Evolutionary conservation across 1,284 basidiomycete species (phyloP).

Genomic region (Sutorius eximius): DNA sequence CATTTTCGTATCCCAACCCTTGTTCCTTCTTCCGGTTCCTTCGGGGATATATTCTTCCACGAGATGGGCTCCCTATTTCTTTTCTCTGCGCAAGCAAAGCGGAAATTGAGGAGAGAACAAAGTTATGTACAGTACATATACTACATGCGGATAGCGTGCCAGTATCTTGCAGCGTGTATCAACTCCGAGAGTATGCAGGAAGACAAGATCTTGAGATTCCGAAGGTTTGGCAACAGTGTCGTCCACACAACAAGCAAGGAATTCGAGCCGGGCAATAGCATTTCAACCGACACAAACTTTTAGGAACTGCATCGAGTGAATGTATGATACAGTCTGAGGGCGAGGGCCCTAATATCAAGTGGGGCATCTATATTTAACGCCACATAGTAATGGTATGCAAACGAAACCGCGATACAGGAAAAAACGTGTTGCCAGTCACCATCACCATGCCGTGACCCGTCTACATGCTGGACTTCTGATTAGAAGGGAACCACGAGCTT

Average conservation of each 20-base stretch:
- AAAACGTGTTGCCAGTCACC: too few species aligned
- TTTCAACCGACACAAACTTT: background rate
- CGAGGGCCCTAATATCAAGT: background rate
- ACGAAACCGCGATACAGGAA: background rate
- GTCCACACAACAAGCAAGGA: background rate
- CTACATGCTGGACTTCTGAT: too few species aligned
- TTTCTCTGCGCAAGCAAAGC: background rate
- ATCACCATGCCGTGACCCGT: too few species aligned
- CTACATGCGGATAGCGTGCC: background rate
- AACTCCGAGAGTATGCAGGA: background rate
- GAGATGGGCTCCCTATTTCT: background rate
- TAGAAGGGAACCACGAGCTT: too few species aligned
- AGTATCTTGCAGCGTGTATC: background rate
- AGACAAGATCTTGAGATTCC: background rate
- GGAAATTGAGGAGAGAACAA: background rate
- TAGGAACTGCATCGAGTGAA: background rate
- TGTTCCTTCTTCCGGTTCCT: background rate
- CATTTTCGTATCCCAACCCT: background rate
- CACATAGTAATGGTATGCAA: background rate
- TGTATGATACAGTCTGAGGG: background rate
- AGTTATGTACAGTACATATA: background rate
- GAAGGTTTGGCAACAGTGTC: background rate
- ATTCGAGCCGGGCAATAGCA: background rate
- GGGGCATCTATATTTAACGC: background rate
- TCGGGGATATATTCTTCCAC: background rate